phyloP scores from a whole-genome alignment of 352 stramenopile species.

The Globisporangium radiosum region DNA sequence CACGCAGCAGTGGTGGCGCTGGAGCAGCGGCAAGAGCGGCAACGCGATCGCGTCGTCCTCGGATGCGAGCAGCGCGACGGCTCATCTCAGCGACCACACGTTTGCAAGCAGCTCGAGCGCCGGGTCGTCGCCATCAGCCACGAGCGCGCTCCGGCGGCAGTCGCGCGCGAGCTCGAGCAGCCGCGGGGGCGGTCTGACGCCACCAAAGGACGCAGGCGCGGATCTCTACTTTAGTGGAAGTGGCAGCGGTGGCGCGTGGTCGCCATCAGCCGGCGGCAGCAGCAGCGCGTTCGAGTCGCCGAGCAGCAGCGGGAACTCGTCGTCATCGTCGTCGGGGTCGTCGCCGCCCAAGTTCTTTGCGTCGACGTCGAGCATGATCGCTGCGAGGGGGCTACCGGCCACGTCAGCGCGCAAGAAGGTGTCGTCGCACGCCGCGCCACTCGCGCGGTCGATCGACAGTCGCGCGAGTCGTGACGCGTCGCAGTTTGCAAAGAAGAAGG shows the following conservation, averaged over 20 bases:
- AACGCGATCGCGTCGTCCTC: conserved; percentile 47
- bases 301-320: conserved; percentile 5
- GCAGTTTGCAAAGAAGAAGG: conserved; percentile 10
- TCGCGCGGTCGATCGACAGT: background rate
- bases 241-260: conserved; percentile 1
- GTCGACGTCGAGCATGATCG: conserved; percentile 8
- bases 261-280: background rate
- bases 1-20: conserved; percentile 55
- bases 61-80: conserved; percentile 4
- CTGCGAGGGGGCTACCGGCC: conserved; percentile 6
- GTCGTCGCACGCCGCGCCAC: background rate
- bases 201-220: conserved; percentile 4
- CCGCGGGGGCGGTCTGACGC: conserved; percentile 6
- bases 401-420: conserved; percentile 9
- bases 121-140: conserved; percentile 11
- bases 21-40: conserved; percentile 68
- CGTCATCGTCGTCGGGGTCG: conserved; percentile 3
- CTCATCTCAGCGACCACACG: conserved; percentile 6
- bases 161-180: conserved; percentile 23
- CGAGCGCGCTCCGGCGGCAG: conserved; percentile 32
- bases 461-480: conserved; percentile 1
- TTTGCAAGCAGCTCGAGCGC: conserved; percentile 21
- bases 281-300: conserved; percentile 6
- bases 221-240: no score
- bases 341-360: conserved; percentile 24